Base-by-base conservation (phyloP, 306 rosid species). In the Sphenostylis stenocarpa region DNA sequence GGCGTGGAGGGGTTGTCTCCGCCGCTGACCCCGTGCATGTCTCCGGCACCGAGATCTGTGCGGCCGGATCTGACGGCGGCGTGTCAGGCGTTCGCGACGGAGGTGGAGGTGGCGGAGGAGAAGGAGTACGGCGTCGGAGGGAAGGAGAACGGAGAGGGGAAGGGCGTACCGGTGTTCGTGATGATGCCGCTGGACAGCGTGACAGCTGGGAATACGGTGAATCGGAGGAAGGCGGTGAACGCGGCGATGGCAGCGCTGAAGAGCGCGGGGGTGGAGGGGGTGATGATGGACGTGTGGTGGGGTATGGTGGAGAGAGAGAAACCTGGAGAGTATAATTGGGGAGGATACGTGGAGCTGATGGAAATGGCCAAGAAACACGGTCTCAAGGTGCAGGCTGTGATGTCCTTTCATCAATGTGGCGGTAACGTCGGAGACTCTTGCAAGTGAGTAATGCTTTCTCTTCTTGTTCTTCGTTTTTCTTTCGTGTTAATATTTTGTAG, bases 261-360 rank as follows among this genome's bases (percentile, higher is more conserved):
- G 90, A 91, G 98, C 80, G 96, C 99, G 0, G 99, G 98, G 1
- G 99, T 91, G 3, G 97, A 96, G 72, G 98, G 99, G 7, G 64
- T 96, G 2, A 96, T 96, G 99, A 85, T 96, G 90, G 99, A 96
- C 48, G 98, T 96, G 77, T 96, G 99, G 99, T 96, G 99, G 99
- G 99, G 99, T 7, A 24, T 96, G 90, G 99, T 96, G 67, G 98
- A 96, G 90, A 81, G 89, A 14, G 98, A 92, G 3, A 23, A 73
- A 53, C 88, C 99, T 0, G 94, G 97, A 0, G 72, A 70, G 51
- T 96, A 96, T 85, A 91, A 96, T 31, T 96, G 98, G 98, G 96
- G 97, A 1, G 99, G 99, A 1, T 92, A 92, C 36, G 20, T 63
- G 7, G 99, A 96, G 77, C 86, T 96, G 5, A 16, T 96, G 39